Conservation (phyloP, 179 eudicot genomes). For the Spinacia oleracea region DNA sequence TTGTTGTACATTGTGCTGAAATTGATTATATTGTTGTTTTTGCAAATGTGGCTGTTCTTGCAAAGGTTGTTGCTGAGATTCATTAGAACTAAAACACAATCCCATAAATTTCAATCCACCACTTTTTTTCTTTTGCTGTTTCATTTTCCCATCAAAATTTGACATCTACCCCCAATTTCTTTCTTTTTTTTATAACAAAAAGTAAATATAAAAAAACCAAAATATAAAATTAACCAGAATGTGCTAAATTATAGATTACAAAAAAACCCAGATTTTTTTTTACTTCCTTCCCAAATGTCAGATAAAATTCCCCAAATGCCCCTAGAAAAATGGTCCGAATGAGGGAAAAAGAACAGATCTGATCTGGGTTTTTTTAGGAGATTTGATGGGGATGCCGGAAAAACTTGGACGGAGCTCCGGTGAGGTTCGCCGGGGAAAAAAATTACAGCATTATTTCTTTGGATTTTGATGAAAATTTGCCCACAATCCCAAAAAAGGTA, state of each 20-base stretch:
- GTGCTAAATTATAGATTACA: background rate
- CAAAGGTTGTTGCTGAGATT: slow-evolving; percentile 25
- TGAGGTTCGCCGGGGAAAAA: slow-evolving; percentile 14
- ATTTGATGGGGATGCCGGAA: slow-evolving; percentile 23
- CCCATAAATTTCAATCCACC: slow-evolving; percentile 55
- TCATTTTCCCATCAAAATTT: slow-evolving; percentile 33
- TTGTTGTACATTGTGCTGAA: background rate
- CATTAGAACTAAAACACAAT: slow-evolving; percentile 53
- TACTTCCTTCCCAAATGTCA: background rate
- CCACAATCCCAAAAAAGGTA: background rate
- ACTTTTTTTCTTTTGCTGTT: slow-evolving; percentile 31
- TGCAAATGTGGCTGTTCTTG: slow-evolving; percentile 28
- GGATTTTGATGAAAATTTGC: background rate
- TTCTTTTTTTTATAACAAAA: background rate
- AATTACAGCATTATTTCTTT: background rate
- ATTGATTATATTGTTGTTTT: slow-evolving; percentile 23
- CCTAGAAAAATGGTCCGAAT: slow-evolving; percentile 8
- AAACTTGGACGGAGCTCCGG: slow-evolving; percentile 13
- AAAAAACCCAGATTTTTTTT: background rate
- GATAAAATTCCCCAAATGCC: background rate
- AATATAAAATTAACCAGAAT: background rate
- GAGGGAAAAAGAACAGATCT: slow-evolving; percentile 10
- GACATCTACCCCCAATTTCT: slow-evolving; percentile 8
- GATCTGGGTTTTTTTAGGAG: slow-evolving; percentile 26
- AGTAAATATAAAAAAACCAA: background rate